Conservation (phyloP, 2,329 filamentous ascomycete genomes). For the Calonectria fujianensis region DNA sequence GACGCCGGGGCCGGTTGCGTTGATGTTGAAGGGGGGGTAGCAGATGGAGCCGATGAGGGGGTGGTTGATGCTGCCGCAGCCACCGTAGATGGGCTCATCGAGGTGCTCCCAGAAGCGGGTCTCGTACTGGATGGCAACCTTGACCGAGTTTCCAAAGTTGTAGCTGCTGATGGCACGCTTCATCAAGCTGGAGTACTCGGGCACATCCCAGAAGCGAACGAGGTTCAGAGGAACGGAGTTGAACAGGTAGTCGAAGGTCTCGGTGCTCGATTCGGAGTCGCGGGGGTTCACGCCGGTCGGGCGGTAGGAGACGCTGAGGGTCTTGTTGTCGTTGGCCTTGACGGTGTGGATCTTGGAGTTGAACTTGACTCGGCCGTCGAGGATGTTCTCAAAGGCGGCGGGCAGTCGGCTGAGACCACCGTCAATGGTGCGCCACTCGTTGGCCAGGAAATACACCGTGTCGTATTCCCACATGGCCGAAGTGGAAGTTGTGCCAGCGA, state of each 20-base stretch:
- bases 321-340: slow-evolving; percentile 50
- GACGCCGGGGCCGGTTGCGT: slow-evolving; percentile 45
- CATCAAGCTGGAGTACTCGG: slow-evolving; percentile 58
- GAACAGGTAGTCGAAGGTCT: slow-evolving; percentile 62
- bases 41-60: slow-evolving; percentile 47
- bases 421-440: slow-evolving; percentile 56
- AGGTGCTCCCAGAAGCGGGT: slow-evolving; percentile 64
- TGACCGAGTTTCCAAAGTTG: slow-evolving; percentile 54
- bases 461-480: slow-evolving; percentile 58
- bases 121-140: slow-evolving; percentile 74
- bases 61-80: slow-evolving; percentile 58
- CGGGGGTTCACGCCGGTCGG: slow-evolving; percentile 49
- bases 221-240: slow-evolving; percentile 62
- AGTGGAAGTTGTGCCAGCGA: slow-evolving; percentile 49
- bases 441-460: slow-evolving; percentile 53
- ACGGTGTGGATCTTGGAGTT: slow-evolving; percentile 51
- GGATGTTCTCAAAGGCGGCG: slow-evolving; percentile 59
- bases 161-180: slow-evolving; percentile 53
- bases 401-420: slow-evolving; percentile 60
- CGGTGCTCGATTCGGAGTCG: slow-evolving; percentile 50
- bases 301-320: slow-evolving; percentile 47
- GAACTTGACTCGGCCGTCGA: slow-evolving; percentile 52
- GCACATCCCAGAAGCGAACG: slow-evolving; percentile 61
- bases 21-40: slow-evolving; percentile 47
- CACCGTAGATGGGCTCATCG: slow-evolving; percentile 61